phyloP scores from a whole-genome alignment of 768 basidiomycete species.

The Russula dissimulans region DNA sequence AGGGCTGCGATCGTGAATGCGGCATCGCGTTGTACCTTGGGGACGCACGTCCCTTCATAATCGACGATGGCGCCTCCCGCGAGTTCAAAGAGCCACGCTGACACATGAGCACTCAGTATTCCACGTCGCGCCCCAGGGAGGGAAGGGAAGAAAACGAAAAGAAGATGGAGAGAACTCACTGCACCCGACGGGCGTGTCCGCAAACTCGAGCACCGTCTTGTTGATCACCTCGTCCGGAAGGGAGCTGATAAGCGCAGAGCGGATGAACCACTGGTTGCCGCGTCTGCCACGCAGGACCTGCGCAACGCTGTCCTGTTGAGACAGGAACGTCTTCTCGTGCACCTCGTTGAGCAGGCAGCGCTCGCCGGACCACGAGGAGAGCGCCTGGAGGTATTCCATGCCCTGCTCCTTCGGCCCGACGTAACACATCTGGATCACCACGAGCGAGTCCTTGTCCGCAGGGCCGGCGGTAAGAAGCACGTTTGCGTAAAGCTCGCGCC shows the following conservation, averaged over 20 bases:
- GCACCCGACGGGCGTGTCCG: slow-evolving; percentile 81
- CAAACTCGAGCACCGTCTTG: slow-evolving; percentile 72
- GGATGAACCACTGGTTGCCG: slow-evolving; percentile 86
- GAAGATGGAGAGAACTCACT: slow-evolving; percentile 52
- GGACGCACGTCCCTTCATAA: slow-evolving; percentile 63
- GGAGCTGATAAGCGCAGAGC: slow-evolving; percentile 72
- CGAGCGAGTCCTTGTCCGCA: slow-evolving; percentile 69
- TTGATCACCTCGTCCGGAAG: slow-evolving; percentile 83
- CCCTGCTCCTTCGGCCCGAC: slow-evolving; percentile 66
- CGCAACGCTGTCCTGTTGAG: slow-evolving; percentile 87
- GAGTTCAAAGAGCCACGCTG: slow-evolving; percentile 90
- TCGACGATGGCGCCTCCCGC: slow-evolving; percentile 74
- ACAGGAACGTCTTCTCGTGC: slow-evolving; percentile 78
- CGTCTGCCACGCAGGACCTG: slow-evolving; percentile 81
- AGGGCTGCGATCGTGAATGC: slow-evolving; percentile 80
- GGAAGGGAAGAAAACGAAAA: not conserved
- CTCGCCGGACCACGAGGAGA: slow-evolving; percentile 86
- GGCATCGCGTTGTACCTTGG: slow-evolving; percentile 70
- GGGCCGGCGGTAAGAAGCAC: slow-evolving; percentile 87
- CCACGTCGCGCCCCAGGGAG: too few species aligned
- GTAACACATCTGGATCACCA: slow-evolving; percentile 90
- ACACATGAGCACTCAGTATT: not conserved
- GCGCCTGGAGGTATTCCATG: slow-evolving; percentile 70
- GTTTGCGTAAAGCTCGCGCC: slow-evolving; percentile 83
- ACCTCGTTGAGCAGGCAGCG: slow-evolving; percentile 83